These are phyloP conservation scores for Glaciozyma antarctica DNA, from an alignment of 768 basidiomycete species.

Conservation along the genomic window DNA sequence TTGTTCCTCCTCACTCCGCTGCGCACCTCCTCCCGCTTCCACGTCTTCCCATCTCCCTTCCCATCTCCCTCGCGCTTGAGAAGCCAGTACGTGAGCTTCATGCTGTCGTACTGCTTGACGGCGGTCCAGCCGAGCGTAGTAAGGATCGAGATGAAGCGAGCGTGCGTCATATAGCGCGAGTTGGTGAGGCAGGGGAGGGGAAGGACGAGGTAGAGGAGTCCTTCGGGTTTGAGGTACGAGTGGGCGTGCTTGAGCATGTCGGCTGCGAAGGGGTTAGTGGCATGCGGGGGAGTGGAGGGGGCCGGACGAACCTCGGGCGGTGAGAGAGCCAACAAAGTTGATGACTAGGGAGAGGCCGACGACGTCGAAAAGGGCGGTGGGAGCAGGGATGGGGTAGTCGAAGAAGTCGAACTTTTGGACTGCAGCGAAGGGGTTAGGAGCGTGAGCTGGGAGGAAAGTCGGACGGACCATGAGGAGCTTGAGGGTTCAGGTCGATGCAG, in stretches of 20 bases:
- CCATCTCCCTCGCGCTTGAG: neutral
- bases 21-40: conserved; percentile 25
- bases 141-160: conserved; percentile 22
- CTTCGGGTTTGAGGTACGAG: conserved; percentile 27
- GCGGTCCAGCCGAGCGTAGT: conserved; percentile 25
- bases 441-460: too few relatives aligned
- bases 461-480: conserved; percentile 13
- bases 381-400: conserved; percentile 27
- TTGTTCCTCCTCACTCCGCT: conserved; percentile 31
- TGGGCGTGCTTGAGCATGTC: conserved; percentile 33
- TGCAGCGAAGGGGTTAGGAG: too few relatives aligned
- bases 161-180: conserved; percentile 31
- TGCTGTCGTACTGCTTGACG: conserved; percentile 26
- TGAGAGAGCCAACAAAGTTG: conserved; percentile 31
- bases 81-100: conserved; percentile 33
- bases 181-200: conserved; percentile 35
- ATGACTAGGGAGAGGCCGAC: conserved; percentile 32
- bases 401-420: conserved; percentile 34
- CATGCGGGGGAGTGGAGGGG: neutral
- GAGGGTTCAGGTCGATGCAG: conserved; percentile 34
- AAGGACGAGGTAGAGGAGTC: conserved; percentile 34
- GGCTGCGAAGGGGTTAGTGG: conserved; percentile 1
- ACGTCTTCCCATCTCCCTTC: conserved; percentile 22
- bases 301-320: conserved; percentile 24
- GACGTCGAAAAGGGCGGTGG: conserved; percentile 29